Base-by-base conservation (phyloP, 805 yeast species). In the Starmerella ratchasimensis region DNA sequence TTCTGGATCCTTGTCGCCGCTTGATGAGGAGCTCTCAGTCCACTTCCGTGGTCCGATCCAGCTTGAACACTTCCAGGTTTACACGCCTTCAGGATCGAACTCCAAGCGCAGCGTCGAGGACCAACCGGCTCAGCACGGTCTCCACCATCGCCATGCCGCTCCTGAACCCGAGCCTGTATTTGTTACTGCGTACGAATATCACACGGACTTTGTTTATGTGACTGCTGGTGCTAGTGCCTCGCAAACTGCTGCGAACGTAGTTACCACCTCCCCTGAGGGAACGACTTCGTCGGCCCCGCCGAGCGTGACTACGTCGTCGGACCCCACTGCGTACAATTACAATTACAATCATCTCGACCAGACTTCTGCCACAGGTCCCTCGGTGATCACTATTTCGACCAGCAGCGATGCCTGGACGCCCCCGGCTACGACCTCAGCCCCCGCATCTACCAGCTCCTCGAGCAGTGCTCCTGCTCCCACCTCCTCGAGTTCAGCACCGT, bases 1-100 rank as follows among this genome's bases (percentile, higher is more conserved):
- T 67, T 65, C 76, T 13, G 94, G 94, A 38, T 52, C 71, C 41
- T 60, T 81, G 59, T 61, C 86, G 38, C 94, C 94, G 28, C 66
- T 83, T 45, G 78, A 81, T 59, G 90, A 82, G 65, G 94, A 83
- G 60, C 63, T 83, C 44, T 76, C 93, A 25, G 75, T 83, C 42
- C 94, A 83, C 60, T 79, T 82, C 68, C 77, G 94, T 67, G 94
- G 94, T 52, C 94, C 94, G 26, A 55, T 83, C 50, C 68, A 72
- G 56, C 72, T 83, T 56, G 63, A 67, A 54, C 82, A 82, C 63
- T 83, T 90, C 56, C 96, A 86, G 60, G 95, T 82, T 39, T 90
- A 86, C 68, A 75, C 76, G 54, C n/a, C n/a, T n/a, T n/a, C n/a
- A n/a, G n/a, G 64, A 45, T 59, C 69, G 39, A 48, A 49, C 50